Base-by-base conservation (phyloP, 208 protist species). In the Plasmodiophora brassicae region DNA sequence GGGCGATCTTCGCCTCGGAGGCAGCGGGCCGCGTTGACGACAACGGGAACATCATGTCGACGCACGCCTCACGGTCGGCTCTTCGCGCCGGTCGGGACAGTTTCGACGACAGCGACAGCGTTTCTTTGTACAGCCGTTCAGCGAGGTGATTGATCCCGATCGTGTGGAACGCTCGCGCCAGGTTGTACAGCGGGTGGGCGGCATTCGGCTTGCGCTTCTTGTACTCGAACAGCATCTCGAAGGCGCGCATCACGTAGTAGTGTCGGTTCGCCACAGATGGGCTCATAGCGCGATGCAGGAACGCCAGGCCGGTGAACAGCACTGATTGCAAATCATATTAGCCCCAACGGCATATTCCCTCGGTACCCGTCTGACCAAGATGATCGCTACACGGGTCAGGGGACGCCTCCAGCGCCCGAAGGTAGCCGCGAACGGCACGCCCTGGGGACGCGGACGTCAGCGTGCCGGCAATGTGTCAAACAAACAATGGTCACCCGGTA, bases 141-240 rank as follows among this genome's bases (percentile, higher is more conserved):
- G 65, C 65, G 41, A 78, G 5, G 41, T 78, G 65, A 78, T 78
- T 78, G 65, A 78, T 78, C 10, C 65, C 65, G 41, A 78, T 38
- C 32, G 14, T 36, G 41, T 78, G 65, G 65, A 78, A 78, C n/a
- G 65, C 65, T 32, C 65, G 32, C 5, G 14, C 65, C 14, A 78
- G 65, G n/a, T 78, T 78, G n/a, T 78, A 78, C 5, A 78, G n/a
- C 32, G 65, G 32, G 41, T 78, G 65, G 5, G 65, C 32, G 32
- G 65, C 65, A 14, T 38, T 5, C 10, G 32, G 32, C 5, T 14
- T 5, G 10, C n/a, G 32, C n/a, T 32, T 78, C 10, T 44, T 32
- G n/a, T 78, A 78, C 10, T 14, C 65, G n/a, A 78, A 78, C 10
- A 78, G 41, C 5, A 78, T 5, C n/a, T 5, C 5, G 41, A 78